Percentiles rank a stretch among this genome's conserved stretches.
These are phyloP conservation scores for Pseudotsuga menziesii DNA, from an alignment of 75 land plant species.

Conservation along the genomic window DNA sequence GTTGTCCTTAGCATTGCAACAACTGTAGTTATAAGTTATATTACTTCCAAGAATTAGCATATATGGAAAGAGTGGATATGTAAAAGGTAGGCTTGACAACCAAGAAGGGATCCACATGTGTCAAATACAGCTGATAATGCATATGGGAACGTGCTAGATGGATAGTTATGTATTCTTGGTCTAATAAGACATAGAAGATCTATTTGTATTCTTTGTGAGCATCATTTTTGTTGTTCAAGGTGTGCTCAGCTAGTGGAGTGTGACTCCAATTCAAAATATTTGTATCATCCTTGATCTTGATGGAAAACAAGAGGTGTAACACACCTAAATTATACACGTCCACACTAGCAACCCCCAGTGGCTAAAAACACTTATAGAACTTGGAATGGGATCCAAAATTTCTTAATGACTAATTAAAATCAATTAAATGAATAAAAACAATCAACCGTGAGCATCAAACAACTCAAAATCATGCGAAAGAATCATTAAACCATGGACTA, in stretches of 20 bases:
- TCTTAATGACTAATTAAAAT: too few relatives aligned
- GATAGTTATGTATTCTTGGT: constrained; percentile 80
- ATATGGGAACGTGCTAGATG: constrained; percentile 68
- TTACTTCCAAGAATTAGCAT: constrained; percentile 71
- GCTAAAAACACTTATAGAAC: too few relatives aligned
- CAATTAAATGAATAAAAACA: too few relatives aligned
- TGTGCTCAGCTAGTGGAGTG: constrained; percentile 70
- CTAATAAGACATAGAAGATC: constrained; percentile 53
- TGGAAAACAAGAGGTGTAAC: too few relatives aligned
- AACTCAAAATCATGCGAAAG: too few relatives aligned
- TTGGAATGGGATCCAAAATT: too few relatives aligned
- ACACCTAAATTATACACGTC: too few relatives aligned
- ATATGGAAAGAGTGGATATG: constrained; percentile 66
- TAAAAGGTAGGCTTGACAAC: constrained; percentile 23
- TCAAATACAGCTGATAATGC: constrained; percentile 27
- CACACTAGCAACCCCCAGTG: too few relatives aligned
- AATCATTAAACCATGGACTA: too few relatives aligned
- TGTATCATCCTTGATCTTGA: too few relatives aligned
- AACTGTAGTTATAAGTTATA: constrained; percentile 60
- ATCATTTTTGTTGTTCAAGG: constrained; percentile 74
- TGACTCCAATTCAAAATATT: constrained; percentile 45
- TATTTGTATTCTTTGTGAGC: constrained; percentile 87
- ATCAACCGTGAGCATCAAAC: too few relatives aligned
- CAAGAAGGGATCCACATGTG: constrained; percentile 9
- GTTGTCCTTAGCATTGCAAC: constrained; percentile 53